Percentiles rank a stretch among this genome's conserved stretches.
phyloP scores from a whole-genome alignment of 2,329 filamentous ascomycete genomes.

The Huntiella moniliformis region DNA sequence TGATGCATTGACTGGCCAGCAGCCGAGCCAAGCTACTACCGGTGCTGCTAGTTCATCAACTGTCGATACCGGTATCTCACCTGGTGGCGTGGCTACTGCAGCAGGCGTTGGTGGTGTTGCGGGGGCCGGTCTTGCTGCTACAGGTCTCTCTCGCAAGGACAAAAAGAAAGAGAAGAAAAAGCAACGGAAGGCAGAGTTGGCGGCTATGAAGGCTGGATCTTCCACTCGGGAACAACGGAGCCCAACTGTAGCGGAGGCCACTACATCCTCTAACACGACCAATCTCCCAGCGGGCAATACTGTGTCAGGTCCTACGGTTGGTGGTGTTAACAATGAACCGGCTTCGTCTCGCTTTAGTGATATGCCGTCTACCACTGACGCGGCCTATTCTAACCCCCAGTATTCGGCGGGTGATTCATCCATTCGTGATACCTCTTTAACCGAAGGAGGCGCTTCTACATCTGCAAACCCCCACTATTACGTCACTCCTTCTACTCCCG shows the following conservation, averaged over 20 bases:
- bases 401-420: too few relatives aligned
- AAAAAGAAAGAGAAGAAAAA: conserved; percentile 73
- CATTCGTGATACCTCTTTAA: not conserved
- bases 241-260: too few relatives aligned
- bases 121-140: not conserved
- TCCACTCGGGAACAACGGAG: too few relatives aligned
- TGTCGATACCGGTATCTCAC: not conserved
- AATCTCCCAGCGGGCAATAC: too few relatives aligned
- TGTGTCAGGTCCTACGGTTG: too few relatives aligned
- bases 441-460: not conserved
- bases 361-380: too few relatives aligned
- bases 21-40: too few relatives aligned
- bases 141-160: conserved; percentile 4
- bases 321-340: too few relatives aligned
- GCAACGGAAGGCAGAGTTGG: conserved; percentile 43
- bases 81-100: conserved; percentile 4
- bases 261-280: too few relatives aligned
- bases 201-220: conserved; percentile 5
- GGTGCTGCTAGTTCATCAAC: not conserved
- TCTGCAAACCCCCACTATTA: not conserved
- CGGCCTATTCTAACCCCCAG: too few relatives aligned
- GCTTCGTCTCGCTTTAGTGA: too few relatives aligned
- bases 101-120: conserved; percentile 1
- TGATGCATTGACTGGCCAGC: too few relatives aligned
- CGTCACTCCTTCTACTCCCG: conserved; percentile 6